These are phyloP conservation scores for Kodamaea sp. DNA, from an alignment of 1,139 yeast species.

Conservation along the genomic window DNA sequence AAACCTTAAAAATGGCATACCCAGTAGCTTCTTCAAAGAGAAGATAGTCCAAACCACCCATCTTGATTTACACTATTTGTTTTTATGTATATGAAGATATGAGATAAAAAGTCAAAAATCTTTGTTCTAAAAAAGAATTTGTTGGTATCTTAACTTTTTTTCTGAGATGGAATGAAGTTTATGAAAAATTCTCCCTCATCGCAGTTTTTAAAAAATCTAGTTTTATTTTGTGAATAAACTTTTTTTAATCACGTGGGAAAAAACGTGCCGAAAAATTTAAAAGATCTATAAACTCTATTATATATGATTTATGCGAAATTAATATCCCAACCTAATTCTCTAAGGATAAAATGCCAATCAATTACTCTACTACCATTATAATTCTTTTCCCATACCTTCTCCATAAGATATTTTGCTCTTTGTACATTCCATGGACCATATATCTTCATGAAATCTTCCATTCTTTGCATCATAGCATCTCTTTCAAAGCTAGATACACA, in stretches of 20 bases:
- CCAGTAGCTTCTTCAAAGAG: conserved; percentile 99
- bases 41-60: conserved; percentile 82
- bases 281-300: background rate
- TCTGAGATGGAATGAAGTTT: conserved; percentile 6
- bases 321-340: conserved; percentile 70
- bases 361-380: conserved; percentile 36
- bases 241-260: conserved; percentile 6
- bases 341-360: conserved; percentile 68
- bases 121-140: background rate
- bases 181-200: conserved; percentile 20
- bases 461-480: conserved; percentile 46
- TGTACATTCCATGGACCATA: conserved; percentile 68
- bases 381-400: conserved; percentile 46
- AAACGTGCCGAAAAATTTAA: conserved; percentile 2
- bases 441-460: conserved; percentile 53
- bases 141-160: background rate
- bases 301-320: conserved; percentile 51
- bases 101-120: background rate
- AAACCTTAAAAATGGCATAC: conserved; percentile 92
- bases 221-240: conserved; percentile 6
- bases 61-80: conserved; percentile 11
- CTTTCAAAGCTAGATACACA: conserved; percentile 52
- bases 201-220: conserved; percentile 6
- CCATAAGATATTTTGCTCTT: conserved; percentile 57
- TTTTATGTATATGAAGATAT: background rate